Percentiles rank a stretch among this genome's conserved stretches.
Conservation (phyloP, 176 grass and related monocot genomes). For the Musa schizocarpa region DNA sequence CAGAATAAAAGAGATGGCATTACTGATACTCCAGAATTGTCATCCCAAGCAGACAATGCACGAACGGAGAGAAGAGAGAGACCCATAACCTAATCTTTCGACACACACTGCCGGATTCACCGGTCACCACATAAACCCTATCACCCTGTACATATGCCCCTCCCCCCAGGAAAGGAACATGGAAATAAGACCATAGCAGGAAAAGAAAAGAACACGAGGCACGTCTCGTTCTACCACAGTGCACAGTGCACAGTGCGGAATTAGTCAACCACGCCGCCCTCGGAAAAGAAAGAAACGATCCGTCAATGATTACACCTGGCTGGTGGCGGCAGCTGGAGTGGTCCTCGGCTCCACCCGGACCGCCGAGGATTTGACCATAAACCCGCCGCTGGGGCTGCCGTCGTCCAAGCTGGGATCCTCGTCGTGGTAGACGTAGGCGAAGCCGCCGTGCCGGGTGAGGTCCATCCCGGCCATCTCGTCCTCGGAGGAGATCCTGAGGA, state of each 20-base stretch:
- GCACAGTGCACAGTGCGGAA: not conserved
- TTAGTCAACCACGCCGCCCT: not conserved
- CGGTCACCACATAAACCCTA: not conserved
- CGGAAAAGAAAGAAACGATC: not conserved
- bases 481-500: conserved; percentile 67
- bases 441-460: conserved; percentile 57
- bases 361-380: conserved; percentile 1
- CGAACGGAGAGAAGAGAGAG: not conserved
- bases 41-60: not conserved
- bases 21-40: too few relatives aligned
- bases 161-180: not conserved
- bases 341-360: conserved; percentile 25
- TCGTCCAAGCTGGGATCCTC: conserved; percentile 24
- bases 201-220: too few relatives aligned
- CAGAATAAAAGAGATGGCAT: too few relatives aligned
- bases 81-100: not conserved
- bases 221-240: too few relatives aligned
- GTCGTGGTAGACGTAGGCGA: conserved; percentile 75
- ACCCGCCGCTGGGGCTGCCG: not conserved
- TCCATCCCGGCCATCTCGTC: conserved; percentile 94
- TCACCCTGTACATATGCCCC: not conserved
- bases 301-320: not conserved
- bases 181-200: too few relatives aligned
- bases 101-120: not conserved
- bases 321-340: not conserved